Conservation (phyloP, 257 asterid species). For the Thymus mandschuricus region DNA sequence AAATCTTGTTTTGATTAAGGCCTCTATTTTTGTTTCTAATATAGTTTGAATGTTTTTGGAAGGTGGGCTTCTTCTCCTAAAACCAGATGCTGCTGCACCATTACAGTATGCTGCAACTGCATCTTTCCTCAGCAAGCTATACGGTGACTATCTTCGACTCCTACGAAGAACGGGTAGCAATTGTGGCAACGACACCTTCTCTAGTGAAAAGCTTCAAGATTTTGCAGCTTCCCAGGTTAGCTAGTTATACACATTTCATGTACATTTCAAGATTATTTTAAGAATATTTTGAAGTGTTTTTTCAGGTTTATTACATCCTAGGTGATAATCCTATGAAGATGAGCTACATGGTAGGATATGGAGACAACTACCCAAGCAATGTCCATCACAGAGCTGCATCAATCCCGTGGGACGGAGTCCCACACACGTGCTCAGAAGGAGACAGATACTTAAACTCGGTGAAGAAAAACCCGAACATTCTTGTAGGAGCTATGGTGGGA, state of each 20-base stretch:
- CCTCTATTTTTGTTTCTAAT: neutral
- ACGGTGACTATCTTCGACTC: slow-evolving; percentile 57
- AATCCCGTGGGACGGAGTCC: slow-evolving; percentile 49
- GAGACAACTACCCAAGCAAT: slow-evolving; percentile 45
- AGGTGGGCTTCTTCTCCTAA: slow-evolving; percentile 59
- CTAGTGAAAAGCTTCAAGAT: slow-evolving; percentile 36
- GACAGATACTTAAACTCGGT: slow-evolving; percentile 37
- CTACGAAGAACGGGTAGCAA: slow-evolving; percentile 36
- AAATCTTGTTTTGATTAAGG: neutral
- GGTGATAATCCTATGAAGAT: slow-evolving; percentile 64
- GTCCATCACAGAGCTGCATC: slow-evolving; percentile 70
- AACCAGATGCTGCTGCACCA: slow-evolving; percentile 44
- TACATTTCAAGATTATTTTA: neutral
- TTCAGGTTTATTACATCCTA: slow-evolving; percentile 55
- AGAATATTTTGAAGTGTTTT: neutral
- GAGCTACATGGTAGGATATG: slow-evolving; percentile 63
- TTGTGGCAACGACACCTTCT: slow-evolving; percentile 40
- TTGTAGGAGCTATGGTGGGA: slow-evolving; percentile 60
- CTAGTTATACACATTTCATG: neutral
- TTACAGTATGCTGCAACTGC: slow-evolving; percentile 63
- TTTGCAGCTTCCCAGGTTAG: slow-evolving; percentile 58
- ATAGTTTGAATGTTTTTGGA: neutral
- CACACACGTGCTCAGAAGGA: slow-evolving; percentile 48
- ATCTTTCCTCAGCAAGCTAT: slow-evolving; percentile 61
- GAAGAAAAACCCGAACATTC: slow-evolving; percentile 45